These are phyloP conservation scores for Phellinidium pouzarii DNA, from an alignment of 1,284 basidiomycete genomes.

Conservation along the genomic window DNA sequence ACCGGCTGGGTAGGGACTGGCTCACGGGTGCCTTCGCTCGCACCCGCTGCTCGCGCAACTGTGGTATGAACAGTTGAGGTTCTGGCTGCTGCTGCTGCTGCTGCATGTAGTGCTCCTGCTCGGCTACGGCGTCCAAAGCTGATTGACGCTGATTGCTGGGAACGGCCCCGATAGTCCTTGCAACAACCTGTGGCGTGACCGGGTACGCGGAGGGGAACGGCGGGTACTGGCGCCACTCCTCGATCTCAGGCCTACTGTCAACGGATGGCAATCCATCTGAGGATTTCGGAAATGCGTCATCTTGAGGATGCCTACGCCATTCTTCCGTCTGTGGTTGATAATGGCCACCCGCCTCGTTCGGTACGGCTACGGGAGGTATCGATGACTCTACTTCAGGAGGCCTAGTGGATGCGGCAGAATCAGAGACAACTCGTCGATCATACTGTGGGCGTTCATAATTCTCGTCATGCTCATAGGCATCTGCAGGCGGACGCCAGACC, in stretches of 20 bases:
- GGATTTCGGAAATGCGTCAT: conserved; percentile 35
- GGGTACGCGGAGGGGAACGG: conserved; percentile 48
- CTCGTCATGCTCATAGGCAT: conserved; percentile 10
- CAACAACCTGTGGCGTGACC: conserved; percentile 35
- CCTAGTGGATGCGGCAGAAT: conserved; percentile 18
- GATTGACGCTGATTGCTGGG: conserved; percentile 10
- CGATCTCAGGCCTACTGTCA: no score
- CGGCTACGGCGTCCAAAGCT: conserved; percentile 2
- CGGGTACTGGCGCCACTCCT: conserved; percentile 43
- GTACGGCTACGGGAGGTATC: not conserved
- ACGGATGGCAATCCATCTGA: no score
- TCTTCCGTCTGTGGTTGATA: conserved; percentile 26
- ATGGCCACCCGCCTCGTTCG: conserved; percentile 1
- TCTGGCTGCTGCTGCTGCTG: conserved; percentile 2
- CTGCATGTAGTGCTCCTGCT: not conserved
- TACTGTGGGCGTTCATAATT: not conserved
- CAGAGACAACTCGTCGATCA: conserved; percentile 12
- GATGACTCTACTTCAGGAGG: conserved; percentile 15
- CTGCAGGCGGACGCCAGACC: conserved; percentile 15
- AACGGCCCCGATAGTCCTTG: conserved; percentile 20
- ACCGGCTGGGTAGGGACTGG: conserved; percentile 15
- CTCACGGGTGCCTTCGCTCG: conserved; percentile 11
- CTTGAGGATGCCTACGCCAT: conserved; percentile 41
- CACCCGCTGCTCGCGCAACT: not conserved
- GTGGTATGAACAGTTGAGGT: not conserved